Percentiles rank a stretch among this genome's conserved stretches.
Evolutionary conservation across 176 grass and related monocot genomes (phyloP).

Genomic region (Rhynchospora pubera): DNA sequence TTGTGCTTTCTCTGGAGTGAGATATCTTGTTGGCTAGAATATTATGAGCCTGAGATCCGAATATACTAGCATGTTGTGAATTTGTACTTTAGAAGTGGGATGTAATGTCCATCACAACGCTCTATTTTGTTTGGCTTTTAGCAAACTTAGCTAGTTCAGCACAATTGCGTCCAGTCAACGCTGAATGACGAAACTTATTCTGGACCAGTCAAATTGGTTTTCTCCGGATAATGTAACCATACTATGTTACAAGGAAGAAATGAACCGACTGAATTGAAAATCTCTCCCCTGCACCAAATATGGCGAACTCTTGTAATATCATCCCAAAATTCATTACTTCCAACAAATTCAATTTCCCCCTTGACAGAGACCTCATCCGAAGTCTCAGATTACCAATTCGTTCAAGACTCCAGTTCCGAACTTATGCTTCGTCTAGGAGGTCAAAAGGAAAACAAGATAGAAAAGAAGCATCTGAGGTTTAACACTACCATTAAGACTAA

Average conservation of each 20-base stretch:
- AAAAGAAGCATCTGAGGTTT: not conserved
- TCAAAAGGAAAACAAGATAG: not conserved
- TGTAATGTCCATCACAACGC: not conserved
- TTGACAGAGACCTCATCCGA: not conserved
- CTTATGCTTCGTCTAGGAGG: not conserved
- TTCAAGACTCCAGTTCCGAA: not conserved
- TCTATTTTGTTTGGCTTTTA: not conserved
- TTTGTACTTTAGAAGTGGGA: not conserved
- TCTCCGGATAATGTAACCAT: not conserved
- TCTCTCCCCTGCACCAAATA: not conserved
- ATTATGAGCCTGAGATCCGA: too few species aligned
- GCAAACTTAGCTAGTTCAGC: not conserved
- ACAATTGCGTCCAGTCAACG: not conserved
- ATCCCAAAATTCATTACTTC: not conserved
- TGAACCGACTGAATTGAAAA: not conserved
- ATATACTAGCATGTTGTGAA: not conserved
- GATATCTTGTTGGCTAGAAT: not conserved
- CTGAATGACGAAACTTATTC: not conserved
- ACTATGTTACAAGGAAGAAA: not conserved
- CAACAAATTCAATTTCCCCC: not conserved
- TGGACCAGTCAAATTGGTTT: not conserved
- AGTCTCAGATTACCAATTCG: not conserved
- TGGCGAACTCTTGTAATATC: not conserved
- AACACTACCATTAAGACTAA: not conserved
- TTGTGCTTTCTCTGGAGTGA: not conserved